Conservation (phyloP, 176 grass and related monocot species). For the Puya raimondii region DNA sequence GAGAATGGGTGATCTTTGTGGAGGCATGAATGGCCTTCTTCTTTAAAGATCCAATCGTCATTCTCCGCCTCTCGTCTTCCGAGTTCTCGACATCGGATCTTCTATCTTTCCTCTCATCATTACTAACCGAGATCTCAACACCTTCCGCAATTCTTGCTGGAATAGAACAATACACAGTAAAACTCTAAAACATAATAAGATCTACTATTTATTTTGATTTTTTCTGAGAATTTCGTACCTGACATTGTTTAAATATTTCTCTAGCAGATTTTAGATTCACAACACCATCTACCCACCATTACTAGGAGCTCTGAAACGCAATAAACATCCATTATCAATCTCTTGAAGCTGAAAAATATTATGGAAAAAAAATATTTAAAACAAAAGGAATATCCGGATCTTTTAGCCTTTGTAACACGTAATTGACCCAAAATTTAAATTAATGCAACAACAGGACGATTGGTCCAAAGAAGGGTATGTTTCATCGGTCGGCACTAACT, state of each 20-base stretch:
- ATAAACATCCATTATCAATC: no score
- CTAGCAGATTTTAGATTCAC: neutral
- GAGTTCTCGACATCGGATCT: conserved; percentile 60
- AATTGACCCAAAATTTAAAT: no score
- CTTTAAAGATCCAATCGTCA: conserved; percentile 76
- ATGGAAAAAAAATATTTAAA: no score
- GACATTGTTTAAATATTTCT: conserved; percentile 24
- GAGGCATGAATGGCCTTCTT: conserved; percentile 87
- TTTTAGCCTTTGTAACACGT: no score
- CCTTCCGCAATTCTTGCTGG: conserved; percentile 53
- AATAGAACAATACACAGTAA: neutral
- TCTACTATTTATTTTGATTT: neutral
- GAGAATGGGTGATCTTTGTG: conserved; percentile 66
- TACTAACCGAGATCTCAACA: conserved; percentile 61
- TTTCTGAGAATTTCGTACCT: conserved; percentile 9
- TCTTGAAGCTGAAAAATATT: no score
- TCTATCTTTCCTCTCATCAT: conserved; percentile 54
- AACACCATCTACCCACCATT: neutral
- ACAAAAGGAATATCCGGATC: no score
- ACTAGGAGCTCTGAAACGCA: no score
- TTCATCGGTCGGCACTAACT: neutral
- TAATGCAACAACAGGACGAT: no score
- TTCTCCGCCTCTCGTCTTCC: conserved; percentile 86
- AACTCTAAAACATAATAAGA: conserved; percentile 1
- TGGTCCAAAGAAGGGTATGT: neutral